These are phyloP conservation scores for Populus trichocarpa DNA, from an alignment of 441 rosid species.

Conservation along the genomic window DNA sequence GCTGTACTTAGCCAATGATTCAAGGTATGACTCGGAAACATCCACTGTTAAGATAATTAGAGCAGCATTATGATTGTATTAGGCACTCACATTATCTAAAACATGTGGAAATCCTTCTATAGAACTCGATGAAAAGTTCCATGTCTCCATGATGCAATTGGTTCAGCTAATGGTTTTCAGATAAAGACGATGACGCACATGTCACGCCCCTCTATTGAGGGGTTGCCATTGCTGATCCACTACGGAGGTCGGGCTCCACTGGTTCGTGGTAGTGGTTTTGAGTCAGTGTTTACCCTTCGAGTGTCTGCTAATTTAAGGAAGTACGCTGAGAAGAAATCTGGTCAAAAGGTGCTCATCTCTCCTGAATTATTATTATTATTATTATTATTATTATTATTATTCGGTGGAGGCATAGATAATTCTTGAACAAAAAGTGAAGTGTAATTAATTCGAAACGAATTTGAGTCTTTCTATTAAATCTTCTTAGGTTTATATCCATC, in stretches of 20 bases:
- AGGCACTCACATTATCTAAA: neutral
- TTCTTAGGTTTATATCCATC: no score
- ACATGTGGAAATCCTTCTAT: neutral
- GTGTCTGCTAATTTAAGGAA: neutral
- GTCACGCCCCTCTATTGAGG: neutral
- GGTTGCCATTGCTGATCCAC: neutral
- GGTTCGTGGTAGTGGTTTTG: neutral
- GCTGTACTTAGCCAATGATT: neutral
- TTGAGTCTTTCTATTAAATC: no score
- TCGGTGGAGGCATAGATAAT: no score
- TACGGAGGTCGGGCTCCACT: neutral
- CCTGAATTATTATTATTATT: no score
- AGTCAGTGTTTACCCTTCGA: neutral
- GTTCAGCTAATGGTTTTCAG: neutral
- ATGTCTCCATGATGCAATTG: neutral
- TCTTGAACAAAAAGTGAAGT: no score
- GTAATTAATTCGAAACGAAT: no score
- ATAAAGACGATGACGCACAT: neutral
- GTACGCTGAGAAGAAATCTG: no score
- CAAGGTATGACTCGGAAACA: neutral
- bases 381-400: no score
- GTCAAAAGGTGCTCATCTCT: no score
- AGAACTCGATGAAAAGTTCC: neutral
- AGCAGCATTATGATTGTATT: neutral
- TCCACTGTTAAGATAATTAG: neutral